Conservation (phyloP, 148 eudicot species). For the Limonium bicolor region DNA sequence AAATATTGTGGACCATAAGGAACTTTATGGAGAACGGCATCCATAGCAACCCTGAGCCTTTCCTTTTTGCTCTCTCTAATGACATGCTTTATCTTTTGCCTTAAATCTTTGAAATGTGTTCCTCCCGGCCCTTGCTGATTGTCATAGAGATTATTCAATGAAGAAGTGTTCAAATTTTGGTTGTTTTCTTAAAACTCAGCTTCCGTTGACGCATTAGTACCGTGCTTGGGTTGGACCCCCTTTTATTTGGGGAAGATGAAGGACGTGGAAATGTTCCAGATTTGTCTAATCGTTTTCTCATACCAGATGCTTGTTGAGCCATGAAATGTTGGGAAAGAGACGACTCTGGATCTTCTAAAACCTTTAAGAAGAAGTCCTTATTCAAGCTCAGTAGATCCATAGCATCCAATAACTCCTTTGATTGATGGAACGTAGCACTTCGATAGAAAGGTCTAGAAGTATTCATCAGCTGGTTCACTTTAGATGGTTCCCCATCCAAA, state of each 20-base stretch:
- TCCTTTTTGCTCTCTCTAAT: conserved; percentile 62
- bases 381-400: conserved; percentile 26
- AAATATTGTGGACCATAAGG: conserved; percentile 44
- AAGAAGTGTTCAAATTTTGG: conserved; percentile 4
- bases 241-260: too few relatives aligned
- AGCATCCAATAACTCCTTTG: conserved; percentile 34
- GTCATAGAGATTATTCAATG: too few relatives aligned
- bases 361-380: conserved; percentile 35
- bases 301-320: conserved; percentile 7
- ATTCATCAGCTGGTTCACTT: neutral
- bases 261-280: conserved; percentile 38
- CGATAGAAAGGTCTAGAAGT: conserved; percentile 9
- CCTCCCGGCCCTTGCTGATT: conserved; percentile 7
- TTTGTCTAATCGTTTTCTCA: conserved; percentile 18
- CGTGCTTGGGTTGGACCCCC: neutral
- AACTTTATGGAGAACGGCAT: conserved; percentile 64
- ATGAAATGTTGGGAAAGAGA: conserved; percentile 17
- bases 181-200: neutral
- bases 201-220: conserved; percentile 2
- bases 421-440: conserved; percentile 26
- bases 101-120: conserved; percentile 38
- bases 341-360: conserved; percentile 28
- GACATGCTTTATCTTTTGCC: conserved; percentile 45
- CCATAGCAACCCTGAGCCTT: conserved; percentile 52
- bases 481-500: neutral